Percentiles rank a stretch among this genome's conserved stretches.
These are phyloP conservation scores for Wickerhamiella kurtzmanii DNA, from an alignment of 805 yeast genomes.

Conservation along the genomic window DNA sequence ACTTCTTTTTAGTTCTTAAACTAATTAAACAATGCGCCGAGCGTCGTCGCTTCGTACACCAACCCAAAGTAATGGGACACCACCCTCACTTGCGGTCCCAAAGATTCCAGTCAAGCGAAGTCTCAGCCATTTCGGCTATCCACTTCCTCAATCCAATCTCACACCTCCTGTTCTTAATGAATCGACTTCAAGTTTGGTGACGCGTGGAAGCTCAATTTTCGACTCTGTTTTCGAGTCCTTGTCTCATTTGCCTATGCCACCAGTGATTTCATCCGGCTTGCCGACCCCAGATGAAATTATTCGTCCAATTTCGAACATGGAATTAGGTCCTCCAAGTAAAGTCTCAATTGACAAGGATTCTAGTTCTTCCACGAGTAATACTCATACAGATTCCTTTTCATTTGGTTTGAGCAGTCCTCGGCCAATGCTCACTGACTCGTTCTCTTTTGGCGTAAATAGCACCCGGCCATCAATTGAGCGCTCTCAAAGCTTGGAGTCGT, in stretches of 20 bases:
- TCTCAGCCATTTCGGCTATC: not conserved
- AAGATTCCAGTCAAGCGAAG: not conserved
- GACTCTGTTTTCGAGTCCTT: no score
- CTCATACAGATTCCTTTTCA: not conserved
- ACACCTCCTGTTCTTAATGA: no score
- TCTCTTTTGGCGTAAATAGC: no score
- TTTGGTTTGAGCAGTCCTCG: not conserved
- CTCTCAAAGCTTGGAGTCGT: not conserved
- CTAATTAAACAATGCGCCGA: no score
- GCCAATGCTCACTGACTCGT: not conserved
- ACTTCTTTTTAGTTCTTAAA: no score
- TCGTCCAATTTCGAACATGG: no score
- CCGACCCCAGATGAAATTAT: no score
- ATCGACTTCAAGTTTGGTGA: no score
- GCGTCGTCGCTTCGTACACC: not conserved
- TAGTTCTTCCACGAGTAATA: not conserved
- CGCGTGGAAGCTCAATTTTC: no score
- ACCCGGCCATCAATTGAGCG: not conserved
- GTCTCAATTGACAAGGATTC: not conserved
- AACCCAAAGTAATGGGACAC: not conserved
- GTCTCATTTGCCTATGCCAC: no score
- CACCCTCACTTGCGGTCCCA: not conserved
- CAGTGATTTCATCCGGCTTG: no score
- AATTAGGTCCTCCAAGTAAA: not conserved
- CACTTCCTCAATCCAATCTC: no score